Conservation (phyloP, 148 eudicot genomes). For the Rhododendron simsii region DNA sequence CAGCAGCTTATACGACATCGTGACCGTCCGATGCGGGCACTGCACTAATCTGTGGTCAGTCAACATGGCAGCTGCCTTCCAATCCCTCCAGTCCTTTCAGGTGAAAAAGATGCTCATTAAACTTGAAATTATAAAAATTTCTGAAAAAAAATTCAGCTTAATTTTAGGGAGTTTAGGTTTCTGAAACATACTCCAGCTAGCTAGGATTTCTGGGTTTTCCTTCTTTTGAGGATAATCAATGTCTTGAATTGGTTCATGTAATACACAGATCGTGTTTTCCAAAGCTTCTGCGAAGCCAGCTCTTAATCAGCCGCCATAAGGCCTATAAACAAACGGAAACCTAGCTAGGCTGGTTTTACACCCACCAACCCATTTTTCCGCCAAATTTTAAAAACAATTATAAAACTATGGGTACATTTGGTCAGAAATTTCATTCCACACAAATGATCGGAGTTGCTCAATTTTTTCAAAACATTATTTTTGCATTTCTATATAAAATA, state of each 20-base stretch:
- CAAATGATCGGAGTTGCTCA: too few relatives aligned
- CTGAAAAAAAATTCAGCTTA: constrained; percentile 6
- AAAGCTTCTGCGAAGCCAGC: constrained; percentile 18
- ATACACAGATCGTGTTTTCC: constrained; percentile 12
- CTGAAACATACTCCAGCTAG: constrained; percentile 23
- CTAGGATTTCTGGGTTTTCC: constrained; percentile 28
- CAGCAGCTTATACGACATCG: constrained; percentile 63
- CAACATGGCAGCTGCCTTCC: constrained; percentile 85
- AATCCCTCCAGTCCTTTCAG: constrained; percentile 35
- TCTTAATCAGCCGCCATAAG: constrained; percentile 27
- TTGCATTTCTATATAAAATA: too few relatives aligned
- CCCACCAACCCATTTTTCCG: not conserved
- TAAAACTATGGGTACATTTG: too few relatives aligned
- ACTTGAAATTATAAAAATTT: not conserved
- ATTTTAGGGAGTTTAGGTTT: constrained; percentile 19
- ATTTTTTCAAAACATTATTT: too few relatives aligned
- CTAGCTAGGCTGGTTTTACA: constrained; percentile 3
- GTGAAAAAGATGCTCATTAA: constrained; percentile 2
- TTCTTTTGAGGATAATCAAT: constrained; percentile 32
- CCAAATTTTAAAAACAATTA: not conserved
- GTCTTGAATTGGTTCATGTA: not conserved
- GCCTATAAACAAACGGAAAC: not conserved
- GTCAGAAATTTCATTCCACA: fast-evolving
- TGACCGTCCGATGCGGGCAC: constrained; percentile 92
- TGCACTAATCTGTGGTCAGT: constrained; percentile 84